phyloP scores from a whole-genome alignment of 2,329 filamentous ascomycete genomes.

The Fusarium sp. region DNA sequence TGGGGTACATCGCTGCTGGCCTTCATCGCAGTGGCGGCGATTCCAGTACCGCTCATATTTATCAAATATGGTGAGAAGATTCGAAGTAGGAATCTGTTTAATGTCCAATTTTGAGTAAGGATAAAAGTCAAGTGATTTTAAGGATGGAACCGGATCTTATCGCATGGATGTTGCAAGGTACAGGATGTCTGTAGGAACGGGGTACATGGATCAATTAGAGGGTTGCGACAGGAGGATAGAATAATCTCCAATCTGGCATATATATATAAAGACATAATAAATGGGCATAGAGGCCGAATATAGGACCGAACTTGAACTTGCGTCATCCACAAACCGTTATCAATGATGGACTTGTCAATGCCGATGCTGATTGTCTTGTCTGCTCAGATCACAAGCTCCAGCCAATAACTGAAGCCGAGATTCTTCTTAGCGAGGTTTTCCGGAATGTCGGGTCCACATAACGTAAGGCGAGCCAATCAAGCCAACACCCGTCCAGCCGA shows the following conservation, averaged over 20 bases:
- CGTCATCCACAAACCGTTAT: background rate
- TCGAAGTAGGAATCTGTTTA: conserved; percentile 48
- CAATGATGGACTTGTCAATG: conserved; percentile 2
- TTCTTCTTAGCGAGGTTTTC: conserved; percentile 1
- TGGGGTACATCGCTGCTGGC: conserved; percentile 60
- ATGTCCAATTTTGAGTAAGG: conserved; percentile 35
- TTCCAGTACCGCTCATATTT: conserved; percentile 55
- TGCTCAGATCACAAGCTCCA: conserved; percentile 3
- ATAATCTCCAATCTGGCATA: conserved; percentile 1
- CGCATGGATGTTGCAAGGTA: background rate
- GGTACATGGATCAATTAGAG: conserved; percentile 23
- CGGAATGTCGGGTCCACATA: background rate
- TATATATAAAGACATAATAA: background rate
- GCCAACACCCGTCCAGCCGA: conserved; percentile 35
- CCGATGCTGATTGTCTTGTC: background rate
- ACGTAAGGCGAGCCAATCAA: conserved; percentile 28
- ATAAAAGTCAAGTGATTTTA: background rate
- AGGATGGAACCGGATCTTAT: background rate
- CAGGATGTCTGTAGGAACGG: background rate
- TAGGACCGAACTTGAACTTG: background rate
- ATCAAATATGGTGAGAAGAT: conserved; percentile 54
- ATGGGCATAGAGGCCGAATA: background rate
- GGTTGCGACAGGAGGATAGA: background rate
- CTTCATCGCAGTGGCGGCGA: conserved; percentile 61
- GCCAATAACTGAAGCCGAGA: conserved; percentile 30